These are phyloP conservation scores for Bipolaris bicolor DNA, from an alignment of 2,329 filamentous ascomycete species.

Conservation along the genomic window DNA sequence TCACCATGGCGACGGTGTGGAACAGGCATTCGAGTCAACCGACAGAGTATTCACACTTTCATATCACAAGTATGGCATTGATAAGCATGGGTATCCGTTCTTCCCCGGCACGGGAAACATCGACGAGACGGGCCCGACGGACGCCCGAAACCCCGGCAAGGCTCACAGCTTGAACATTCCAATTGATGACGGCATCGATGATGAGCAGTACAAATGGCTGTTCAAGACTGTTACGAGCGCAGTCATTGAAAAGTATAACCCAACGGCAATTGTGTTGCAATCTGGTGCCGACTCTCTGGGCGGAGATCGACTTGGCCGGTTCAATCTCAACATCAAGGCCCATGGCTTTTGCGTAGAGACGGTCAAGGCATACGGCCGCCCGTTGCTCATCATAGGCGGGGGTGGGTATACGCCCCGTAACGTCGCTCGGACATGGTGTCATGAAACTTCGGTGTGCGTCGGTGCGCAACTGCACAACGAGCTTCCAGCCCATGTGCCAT, in stretches of 20 bases:
- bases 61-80: slow-evolving; percentile 94
- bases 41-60: slow-evolving; percentile 91
- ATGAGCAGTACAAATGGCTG: slow-evolving; percentile 83
- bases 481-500: slow-evolving; percentile 81
- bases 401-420: slow-evolving; percentile 97
- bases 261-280: slow-evolving; percentile 89
- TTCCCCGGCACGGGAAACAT: slow-evolving; percentile 91
- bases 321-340: slow-evolving; percentile 95
- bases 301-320: slow-evolving; percentile 89
- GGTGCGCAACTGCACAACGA: slow-evolving; percentile 72
- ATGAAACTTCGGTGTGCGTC: slow-evolving; percentile 91
- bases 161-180: slow-evolving; percentile 92
- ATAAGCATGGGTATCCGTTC: slow-evolving; percentile 62
- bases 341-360: slow-evolving; percentile 91
- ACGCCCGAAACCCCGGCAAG: slow-evolving; percentile 83
- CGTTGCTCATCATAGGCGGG: slow-evolving; percentile 88
- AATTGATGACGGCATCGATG: slow-evolving; percentile 87
- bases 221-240: slow-evolving; percentile 82
- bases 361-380: slow-evolving; percentile 79
- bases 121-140: slow-evolving; percentile 81
- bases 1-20: slow-evolving; percentile 88
- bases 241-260: slow-evolving; percentile 83
- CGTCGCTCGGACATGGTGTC: slow-evolving; percentile 94
- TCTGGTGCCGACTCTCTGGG: slow-evolving; percentile 95
- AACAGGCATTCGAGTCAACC: slow-evolving; percentile 88